Evolutionary conservation across 345 rosid genomes (phyloP).

Genomic region (Arabis alpina): DNA sequence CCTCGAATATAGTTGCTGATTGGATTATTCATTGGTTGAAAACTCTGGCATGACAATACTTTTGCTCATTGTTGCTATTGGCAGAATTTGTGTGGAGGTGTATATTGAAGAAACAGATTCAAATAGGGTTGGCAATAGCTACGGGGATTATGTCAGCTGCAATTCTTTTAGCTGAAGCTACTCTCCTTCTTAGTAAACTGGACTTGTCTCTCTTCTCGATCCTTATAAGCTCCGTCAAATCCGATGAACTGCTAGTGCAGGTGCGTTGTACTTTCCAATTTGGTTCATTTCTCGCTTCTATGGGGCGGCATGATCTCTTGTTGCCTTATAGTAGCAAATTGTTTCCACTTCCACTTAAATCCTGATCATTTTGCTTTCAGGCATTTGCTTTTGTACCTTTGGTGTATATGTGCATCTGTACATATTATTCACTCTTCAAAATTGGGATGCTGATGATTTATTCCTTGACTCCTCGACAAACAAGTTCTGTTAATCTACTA

Average conservation of each 20-base stretch:
- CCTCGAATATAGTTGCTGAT: constrained; percentile 13
- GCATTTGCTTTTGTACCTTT: constrained; percentile 90
- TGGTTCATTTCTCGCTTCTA: background rate
- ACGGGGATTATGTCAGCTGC: constrained; percentile 89
- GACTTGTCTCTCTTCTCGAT: constrained; percentile 94
- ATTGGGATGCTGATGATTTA: constrained; percentile 98
- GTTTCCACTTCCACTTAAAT: constrained; percentile 1
- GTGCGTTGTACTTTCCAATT: constrained; percentile 42
- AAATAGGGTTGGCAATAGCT: constrained; percentile 69
- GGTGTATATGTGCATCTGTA: constrained; percentile 98
- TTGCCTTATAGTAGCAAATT: background rate
- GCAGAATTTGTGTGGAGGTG: constrained; percentile 96
- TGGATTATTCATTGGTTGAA: constrained; percentile 16
- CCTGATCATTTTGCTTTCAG: constrained; percentile 48
- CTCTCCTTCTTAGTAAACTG: constrained; percentile 74
- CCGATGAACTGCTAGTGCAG: constrained; percentile 78
- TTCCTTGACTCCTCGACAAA: constrained; percentile 94
- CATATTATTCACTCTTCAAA: constrained; percentile 94
- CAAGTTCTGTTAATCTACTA: constrained; percentile 94
- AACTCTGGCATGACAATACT: constrained; percentile 27
- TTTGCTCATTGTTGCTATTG: constrained; percentile 30
- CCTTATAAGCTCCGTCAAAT: constrained; percentile 77
- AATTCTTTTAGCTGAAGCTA: constrained; percentile 97
- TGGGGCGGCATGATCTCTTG: background rate
- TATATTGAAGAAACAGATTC: constrained; percentile 64